Evolutionary conservation across 129 eudicot species (phyloP).

Genomic region (Mikania micrantha): DNA sequence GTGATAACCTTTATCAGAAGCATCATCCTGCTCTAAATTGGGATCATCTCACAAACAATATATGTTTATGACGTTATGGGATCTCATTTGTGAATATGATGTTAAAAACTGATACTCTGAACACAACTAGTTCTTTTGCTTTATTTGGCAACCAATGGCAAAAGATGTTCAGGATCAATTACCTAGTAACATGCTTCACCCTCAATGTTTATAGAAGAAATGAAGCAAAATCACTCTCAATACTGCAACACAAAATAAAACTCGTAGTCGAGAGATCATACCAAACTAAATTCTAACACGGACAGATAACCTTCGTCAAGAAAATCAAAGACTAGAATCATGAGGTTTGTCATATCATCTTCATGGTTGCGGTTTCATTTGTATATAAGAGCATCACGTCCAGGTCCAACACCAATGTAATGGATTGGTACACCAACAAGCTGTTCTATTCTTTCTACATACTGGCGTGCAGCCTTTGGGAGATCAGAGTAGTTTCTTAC

Average conservation of each 20-base stretch:
- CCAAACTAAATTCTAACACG: background rate
- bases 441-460: slow-evolving; percentile 86
- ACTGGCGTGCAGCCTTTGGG: slow-evolving; percentile 76
- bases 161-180: background rate
- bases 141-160: background rate
- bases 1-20: no score
- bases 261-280: background rate
- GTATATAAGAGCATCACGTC: slow-evolving; percentile 97
- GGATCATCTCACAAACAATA: background rate
- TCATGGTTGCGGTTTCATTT: slow-evolving; percentile 36
- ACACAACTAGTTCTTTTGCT: background rate
- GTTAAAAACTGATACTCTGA: background rate
- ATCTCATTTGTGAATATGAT: background rate
- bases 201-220: background rate
- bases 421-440: slow-evolving; percentile 86
- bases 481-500: slow-evolving; percentile 72
- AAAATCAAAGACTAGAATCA: slow-evolving; percentile 7
- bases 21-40: background rate
- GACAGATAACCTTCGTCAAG: background rate
- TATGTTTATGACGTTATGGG: no score
- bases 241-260: background rate
- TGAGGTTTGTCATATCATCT: background rate
- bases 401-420: slow-evolving; percentile 94
- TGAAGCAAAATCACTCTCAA: slow-evolving; percentile 1
- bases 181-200: background rate